These are phyloP conservation scores for Pichia sp. DNA, from an alignment of 1,139 yeast genomes.

Conservation along the genomic window DNA sequence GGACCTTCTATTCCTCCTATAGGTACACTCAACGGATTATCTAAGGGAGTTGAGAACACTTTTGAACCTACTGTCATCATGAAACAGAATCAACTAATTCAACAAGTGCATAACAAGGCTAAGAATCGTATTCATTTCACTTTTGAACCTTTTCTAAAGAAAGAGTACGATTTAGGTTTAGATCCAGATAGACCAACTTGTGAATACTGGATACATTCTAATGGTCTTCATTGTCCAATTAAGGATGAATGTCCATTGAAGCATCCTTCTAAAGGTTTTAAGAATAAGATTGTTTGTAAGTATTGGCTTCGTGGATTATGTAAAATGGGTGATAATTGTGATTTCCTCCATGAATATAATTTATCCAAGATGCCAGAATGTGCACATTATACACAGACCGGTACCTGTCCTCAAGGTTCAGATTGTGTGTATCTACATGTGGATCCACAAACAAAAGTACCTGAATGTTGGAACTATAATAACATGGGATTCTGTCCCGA, in stretches of 20 bases:
- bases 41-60: not conserved
- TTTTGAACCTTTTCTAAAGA: conserved; percentile 76
- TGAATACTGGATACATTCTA: conserved; percentile 60
- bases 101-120: conserved; percentile 12
- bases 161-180: conserved; percentile 74
- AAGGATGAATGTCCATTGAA: conserved; percentile 82
- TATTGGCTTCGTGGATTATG: conserved; percentile 98
- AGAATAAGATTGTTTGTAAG: conserved; percentile 87
- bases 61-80: conserved; percentile 12
- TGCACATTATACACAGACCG: conserved; percentile 77
- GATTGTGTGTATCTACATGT: conserved; percentile 91
- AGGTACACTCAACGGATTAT: not conserved
- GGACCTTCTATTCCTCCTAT: not conserved
- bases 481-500: conserved; percentile 86
- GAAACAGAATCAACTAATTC: conserved; percentile 14
- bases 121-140: conserved; percentile 9
- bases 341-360: conserved; percentile 91
- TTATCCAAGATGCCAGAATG: conserved; percentile 97
- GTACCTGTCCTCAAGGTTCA: conserved; percentile 88
- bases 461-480: conserved; percentile 71
- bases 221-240: conserved; percentile 61
- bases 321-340: conserved; percentile 95
- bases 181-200: conserved; percentile 91
- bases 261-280: conserved; percentile 76
- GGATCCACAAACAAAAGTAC: conserved; percentile 81